Conservation (phyloP, 2,329 filamentous ascomycete species). For the Aspergillus cejpii region DNA sequence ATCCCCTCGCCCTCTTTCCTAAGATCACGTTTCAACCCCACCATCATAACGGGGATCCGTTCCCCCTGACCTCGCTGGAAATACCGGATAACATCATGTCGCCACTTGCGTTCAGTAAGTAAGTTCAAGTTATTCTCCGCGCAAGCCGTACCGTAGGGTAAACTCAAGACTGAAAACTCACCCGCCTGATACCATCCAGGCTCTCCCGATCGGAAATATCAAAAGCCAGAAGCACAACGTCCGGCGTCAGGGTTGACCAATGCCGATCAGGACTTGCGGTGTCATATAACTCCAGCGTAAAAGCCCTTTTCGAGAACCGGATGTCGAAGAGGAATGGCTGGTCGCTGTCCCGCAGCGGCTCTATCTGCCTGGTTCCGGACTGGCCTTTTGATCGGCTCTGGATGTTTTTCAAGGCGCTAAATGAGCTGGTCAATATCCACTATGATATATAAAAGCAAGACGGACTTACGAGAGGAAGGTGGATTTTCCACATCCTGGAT, state of each 20-base stretch:
- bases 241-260: conserved; percentile 50
- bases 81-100: conserved; percentile 40
- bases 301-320: conserved; percentile 49
- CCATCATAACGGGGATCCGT: conserved; percentile 51
- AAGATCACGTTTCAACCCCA: conserved; percentile 55
- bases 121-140: neutral
- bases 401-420: conserved; percentile 17
- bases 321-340: conserved; percentile 57
- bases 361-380: conserved; percentile 33
- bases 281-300: conserved; percentile 52
- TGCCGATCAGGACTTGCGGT: conserved; percentile 50
- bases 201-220: conserved; percentile 50
- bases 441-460: neutral
- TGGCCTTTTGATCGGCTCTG: conserved; percentile 11
- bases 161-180: conserved; percentile 16
- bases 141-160: neutral
- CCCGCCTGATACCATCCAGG: conserved; percentile 43
- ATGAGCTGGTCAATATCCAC: neutral
- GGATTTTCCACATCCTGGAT: conserved; percentile 55
- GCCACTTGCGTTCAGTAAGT: conserved; percentile 29
- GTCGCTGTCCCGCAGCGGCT: conserved; percentile 47
- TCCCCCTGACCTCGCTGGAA: conserved; percentile 45
- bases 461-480: conserved; percentile 55
- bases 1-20: conserved; percentile 42
- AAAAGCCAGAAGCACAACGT: conserved; percentile 54